A percentile compares a stretch with the other conserved stretches of the same genome.
phyloP scores from a whole-genome alignment of 148 eudicot species.

The Euryodendron excelsum region DNA sequence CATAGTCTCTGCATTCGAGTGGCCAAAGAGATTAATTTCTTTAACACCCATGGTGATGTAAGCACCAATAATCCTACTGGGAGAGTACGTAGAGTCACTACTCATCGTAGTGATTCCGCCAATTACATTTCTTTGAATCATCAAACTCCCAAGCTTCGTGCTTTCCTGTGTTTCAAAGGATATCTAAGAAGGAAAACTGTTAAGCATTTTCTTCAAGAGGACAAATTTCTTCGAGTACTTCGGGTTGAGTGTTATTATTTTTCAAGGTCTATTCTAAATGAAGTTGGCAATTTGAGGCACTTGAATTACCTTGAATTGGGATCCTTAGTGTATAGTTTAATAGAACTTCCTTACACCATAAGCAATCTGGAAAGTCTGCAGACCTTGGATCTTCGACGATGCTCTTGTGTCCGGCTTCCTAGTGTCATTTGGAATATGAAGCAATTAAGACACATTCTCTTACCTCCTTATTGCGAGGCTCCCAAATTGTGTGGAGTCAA shows the following conservation, averaged over 20 bases:
- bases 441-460: constrained; percentile 3
- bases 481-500: not conserved
- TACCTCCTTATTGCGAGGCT: not conserved
- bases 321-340: too few species aligned
- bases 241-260: not conserved
- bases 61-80: too few species aligned
- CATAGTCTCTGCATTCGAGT: constrained; percentile 1
- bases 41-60: not conserved
- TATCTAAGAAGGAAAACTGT: not conserved
- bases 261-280: not conserved
- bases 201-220: not conserved
- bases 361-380: constrained; percentile 1
- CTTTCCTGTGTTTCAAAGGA: not conserved
- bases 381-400: not conserved
- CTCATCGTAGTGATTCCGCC: not conserved
- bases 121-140: not conserved
- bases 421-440: constrained; percentile 1
- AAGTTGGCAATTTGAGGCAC: constrained; percentile 7
- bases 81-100: constrained; percentile 7
- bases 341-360: not conserved
- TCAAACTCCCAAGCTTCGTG: constrained; percentile 2
- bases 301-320: constrained; percentile 3
- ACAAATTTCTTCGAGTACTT: not conserved
- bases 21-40: constrained; percentile 1
- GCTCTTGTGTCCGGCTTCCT: not conserved